Percentiles rank a stretch among this genome's conserved stretches.
phyloP scores from a whole-genome alignment of 2,329 filamentous ascomycete genomes.

The Sclerotiophoma versabilis region DNA sequence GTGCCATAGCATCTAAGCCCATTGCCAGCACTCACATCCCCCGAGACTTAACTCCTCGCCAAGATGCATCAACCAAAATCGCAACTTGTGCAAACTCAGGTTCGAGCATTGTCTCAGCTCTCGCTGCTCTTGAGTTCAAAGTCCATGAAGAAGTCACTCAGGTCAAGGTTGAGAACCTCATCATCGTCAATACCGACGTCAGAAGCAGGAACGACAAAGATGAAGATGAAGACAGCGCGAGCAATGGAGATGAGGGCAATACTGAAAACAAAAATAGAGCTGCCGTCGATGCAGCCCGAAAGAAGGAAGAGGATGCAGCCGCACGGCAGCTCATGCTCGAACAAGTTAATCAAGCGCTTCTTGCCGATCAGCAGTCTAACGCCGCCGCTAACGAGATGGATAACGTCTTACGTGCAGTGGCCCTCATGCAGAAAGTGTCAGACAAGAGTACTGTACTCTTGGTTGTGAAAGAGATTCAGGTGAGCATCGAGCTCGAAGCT shows the following conservation, averaged over 20 bases:
- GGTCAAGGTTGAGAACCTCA: neutral
- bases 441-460: conserved; percentile 7
- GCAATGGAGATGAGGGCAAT: neutral
- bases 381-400: conserved; percentile 5
- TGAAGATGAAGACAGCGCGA: neutral
- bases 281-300: neutral
- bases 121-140: neutral
- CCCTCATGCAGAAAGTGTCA: neutral
- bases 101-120: neutral
- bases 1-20: conserved; percentile 3
- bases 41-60: neutral
- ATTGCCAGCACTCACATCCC: neutral
- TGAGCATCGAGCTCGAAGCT: conserved; percentile 1
- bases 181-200: neutral
- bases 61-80: neutral
- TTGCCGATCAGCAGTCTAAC: conserved; percentile 1
- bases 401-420: conserved; percentile 3
- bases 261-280: neutral
- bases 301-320: neutral
- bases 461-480: neutral
- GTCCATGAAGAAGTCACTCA: conserved; percentile 1
- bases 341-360: conserved; percentile 6
- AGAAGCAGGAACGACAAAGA: neutral
- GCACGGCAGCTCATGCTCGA: conserved; percentile 1
- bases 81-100: neutral